phyloP scores from a whole-genome alignment of 257 asterid genomes.

The Salvia splendens region DNA sequence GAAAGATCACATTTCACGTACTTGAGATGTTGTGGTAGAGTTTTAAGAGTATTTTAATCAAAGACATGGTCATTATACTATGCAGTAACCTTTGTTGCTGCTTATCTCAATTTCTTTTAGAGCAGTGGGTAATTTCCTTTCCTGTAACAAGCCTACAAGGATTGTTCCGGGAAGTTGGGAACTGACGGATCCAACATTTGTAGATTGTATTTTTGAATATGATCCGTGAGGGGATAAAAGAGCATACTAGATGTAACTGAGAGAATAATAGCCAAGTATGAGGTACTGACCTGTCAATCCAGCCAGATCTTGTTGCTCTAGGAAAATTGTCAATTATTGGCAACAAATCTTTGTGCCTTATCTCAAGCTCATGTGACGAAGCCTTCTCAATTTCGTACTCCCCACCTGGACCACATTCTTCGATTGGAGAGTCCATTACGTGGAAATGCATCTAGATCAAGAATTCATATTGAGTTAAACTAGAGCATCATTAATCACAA shows the following conservation, averaged over 20 bases:
- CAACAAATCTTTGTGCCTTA: slow-evolving; percentile 52
- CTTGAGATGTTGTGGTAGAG: background rate
- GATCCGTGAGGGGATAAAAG: slow-evolving; percentile 7
- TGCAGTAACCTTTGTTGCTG: background rate
- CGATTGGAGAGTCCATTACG: slow-evolving; percentile 47
- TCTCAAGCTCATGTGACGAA: slow-evolving; percentile 56
- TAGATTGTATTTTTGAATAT: background rate
- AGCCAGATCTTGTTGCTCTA: slow-evolving; percentile 49
- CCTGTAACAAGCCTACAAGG: background rate
- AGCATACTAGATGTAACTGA: slow-evolving; percentile 17
- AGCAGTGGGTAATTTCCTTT: slow-evolving; percentile 1
- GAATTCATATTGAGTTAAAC: slow-evolving; percentile 28
- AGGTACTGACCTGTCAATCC: slow-evolving; percentile 45
- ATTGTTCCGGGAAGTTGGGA: background rate
- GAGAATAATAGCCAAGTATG: slow-evolving; percentile 24
- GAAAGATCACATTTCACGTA: background rate
- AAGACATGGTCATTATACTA: background rate
- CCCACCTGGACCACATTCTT: slow-evolving; percentile 43
- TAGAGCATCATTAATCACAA: slow-evolving; percentile 21
- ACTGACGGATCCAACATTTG: slow-evolving; percentile 4
- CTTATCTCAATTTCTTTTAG: background rate
- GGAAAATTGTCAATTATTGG: slow-evolving; percentile 60
- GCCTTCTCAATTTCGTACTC: slow-evolving; percentile 65
- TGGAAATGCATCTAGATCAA: slow-evolving; percentile 56
- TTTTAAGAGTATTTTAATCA: slow-evolving; percentile 12